A percentile compares a stretch with the other conserved stretches of the same genome.
Conservation (phyloP, 2,329 filamentous ascomycete species). For the Ceratocystis papillata region DNA sequence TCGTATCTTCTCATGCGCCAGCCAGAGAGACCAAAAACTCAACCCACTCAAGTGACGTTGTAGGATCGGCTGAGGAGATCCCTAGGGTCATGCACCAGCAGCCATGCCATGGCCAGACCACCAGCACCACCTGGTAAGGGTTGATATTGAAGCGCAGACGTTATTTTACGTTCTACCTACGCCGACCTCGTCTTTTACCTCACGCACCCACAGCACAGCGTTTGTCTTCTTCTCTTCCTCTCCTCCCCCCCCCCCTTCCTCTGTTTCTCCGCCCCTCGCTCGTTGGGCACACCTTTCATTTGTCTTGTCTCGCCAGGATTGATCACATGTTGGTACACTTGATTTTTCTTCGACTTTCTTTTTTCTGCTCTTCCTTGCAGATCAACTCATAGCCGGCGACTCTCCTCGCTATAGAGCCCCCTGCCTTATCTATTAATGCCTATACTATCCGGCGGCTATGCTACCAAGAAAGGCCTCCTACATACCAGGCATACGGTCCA, state of each 20-base stretch:
- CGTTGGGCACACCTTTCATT: not conserved
- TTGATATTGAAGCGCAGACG: too few relatives aligned
- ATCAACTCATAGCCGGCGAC: not conserved
- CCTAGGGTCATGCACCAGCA: too few relatives aligned
- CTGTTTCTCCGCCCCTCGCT: not conserved
- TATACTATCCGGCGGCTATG: too few relatives aligned
- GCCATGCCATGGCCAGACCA: too few relatives aligned
- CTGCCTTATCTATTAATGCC: not conserved
- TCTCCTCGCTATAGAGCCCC: not conserved
- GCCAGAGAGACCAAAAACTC: too few relatives aligned
- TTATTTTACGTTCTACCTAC: too few relatives aligned
- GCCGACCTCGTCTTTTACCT: not conserved
- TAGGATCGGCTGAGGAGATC: too few relatives aligned
- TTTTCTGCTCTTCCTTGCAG: constrained; percentile 1
- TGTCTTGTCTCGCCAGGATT: not conserved
- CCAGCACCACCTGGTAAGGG: too few relatives aligned
- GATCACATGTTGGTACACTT: constrained; percentile 1
- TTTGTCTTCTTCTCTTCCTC: not conserved
- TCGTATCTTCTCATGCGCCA: too few relatives aligned
- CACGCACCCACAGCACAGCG: not conserved
- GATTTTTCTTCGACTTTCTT: not conserved
- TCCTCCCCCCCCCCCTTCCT: not conserved
- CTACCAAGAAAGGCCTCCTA: too few relatives aligned
- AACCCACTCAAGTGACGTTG: too few relatives aligned
- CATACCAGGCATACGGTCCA: too few relatives aligned